Base-by-base conservation (phyloP, 805 yeast species). In the Zygosaccharomyces rouxii region DNA sequence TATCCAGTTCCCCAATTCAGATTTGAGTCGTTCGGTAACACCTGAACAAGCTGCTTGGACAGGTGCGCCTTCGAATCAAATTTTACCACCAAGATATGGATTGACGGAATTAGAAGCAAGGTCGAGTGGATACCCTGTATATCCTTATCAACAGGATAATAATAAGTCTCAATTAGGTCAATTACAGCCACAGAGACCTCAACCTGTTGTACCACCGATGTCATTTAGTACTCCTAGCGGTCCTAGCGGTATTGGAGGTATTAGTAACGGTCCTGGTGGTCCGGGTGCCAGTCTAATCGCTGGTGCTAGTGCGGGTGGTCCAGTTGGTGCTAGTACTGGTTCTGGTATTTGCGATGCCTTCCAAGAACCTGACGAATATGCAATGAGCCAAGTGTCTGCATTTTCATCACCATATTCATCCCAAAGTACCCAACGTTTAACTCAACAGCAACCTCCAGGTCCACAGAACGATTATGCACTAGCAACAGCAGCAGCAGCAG, bases 401-500 rank as follows among this genome's bases (percentile, higher is more conserved):
- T 44, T 48, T 9, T 49, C 57, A 18, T 53, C 59, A 2, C 41
- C 51, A n/a, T 50, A 52, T 39, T 45, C 54, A 9, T 29, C 38
- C 1, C 48, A 45, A 21, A 44, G 35, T 11, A 47, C 40, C 23
- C 44, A 40, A 5, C 31, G 44, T 37, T 14, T 23, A 21, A 18
- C 31, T 22, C 42, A 44, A 18, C 25, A 21, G 16, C 46, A 31
- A 7, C 9, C 31, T 3, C 37, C 28, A 29, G 48, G 49, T 14
- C 41, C 43, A 18, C 35, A 39, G 11, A 41, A 26, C 25, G 49
- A 48, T 14, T 41, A 47, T 29, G 37, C 48, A 28, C 40, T 37
- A 14, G 52, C 56, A 2, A 48, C 51, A 5, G 56, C 57, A 9
- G 47, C 56, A n/a, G 62, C 61, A 3, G 60, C 62, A 7, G 60